These are phyloP conservation scores for Penicillium canescens DNA, from an alignment of 495 filamentous ascomycete species.

Conservation along the genomic window DNA sequence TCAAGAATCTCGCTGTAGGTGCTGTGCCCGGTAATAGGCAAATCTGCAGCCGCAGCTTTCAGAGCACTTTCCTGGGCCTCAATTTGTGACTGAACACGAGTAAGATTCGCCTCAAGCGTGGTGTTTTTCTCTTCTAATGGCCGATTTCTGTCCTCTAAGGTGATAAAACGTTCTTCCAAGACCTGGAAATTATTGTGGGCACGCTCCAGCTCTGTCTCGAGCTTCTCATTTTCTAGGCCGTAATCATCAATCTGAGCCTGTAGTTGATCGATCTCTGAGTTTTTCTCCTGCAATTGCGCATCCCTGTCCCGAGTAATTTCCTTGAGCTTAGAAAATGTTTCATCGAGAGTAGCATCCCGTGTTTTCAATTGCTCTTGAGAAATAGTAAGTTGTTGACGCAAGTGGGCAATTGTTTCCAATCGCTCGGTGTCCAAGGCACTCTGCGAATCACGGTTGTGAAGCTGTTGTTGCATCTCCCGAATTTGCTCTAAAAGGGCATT, in stretches of 20 bases:
- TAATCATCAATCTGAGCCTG: constrained; percentile 37
- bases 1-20: constrained; percentile 47
- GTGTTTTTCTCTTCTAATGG: constrained; percentile 47
- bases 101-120: constrained; percentile 42
- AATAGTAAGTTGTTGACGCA: constrained; percentile 41
- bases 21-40: constrained; percentile 34
- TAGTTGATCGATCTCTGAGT: constrained; percentile 45
- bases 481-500: constrained; percentile 35
- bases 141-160: constrained; percentile 37
- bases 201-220: constrained; percentile 38
- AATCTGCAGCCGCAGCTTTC: constrained; percentile 42
- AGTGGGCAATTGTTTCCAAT: constrained; percentile 35
- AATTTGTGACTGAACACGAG: constrained; percentile 41
- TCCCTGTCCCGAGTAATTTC: constrained; percentile 39
- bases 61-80: constrained; percentile 45
- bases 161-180: constrained; percentile 38
- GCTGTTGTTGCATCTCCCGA: constrained; percentile 34
- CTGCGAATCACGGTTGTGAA: constrained; percentile 28
- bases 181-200: constrained; percentile 33
- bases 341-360: constrained; percentile 38
- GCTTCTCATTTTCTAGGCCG: constrained; percentile 33
- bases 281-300: constrained; percentile 38
- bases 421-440: constrained; percentile 30
- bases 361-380: constrained; percentile 42
- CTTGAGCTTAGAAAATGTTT: constrained; percentile 36